Percentiles rank a stretch among this genome's conserved stretches.
phyloP scores from a whole-genome alignment of 331 rosid species.

The Pyrus hybrid region DNA sequence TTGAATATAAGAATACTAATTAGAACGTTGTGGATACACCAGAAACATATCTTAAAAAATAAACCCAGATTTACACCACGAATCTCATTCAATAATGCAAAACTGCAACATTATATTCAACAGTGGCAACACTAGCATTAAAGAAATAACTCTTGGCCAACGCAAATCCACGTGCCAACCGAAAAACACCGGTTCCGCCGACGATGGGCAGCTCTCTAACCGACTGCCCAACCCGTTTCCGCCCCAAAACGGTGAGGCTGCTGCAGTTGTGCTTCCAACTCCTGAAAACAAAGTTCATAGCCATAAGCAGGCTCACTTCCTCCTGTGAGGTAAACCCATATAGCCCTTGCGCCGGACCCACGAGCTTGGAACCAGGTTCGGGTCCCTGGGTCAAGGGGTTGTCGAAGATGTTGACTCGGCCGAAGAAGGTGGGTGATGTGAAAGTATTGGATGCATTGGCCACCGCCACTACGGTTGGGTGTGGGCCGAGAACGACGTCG shows the following conservation, averaged over 20 bases:
- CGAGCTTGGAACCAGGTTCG: not conserved
- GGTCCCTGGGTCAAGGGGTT: not conserved
- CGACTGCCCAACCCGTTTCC: not conserved
- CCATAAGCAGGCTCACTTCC: not conserved
- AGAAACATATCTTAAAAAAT: too few relatives aligned
- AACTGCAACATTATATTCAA: not conserved
- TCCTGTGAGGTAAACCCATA: slow-evolving; percentile 1
- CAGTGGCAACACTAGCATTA: not conserved
- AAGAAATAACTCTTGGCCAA: not conserved
- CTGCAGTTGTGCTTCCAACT: not conserved
- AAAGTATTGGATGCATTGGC: not conserved
- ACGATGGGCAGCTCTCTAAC: not conserved
- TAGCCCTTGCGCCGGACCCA: slow-evolving; percentile 3
- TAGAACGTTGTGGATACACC: too few relatives aligned
- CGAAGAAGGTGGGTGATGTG: not conserved
- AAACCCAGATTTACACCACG: not conserved
- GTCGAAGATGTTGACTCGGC: slow-evolving; percentile 2
- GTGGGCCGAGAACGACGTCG: not conserved
- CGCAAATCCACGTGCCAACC: slow-evolving; percentile 1
- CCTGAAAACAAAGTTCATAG: not conserved
- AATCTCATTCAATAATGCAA: not conserved
- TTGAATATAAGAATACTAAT: too few relatives aligned
- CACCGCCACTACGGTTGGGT: not conserved
- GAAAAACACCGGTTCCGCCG: slow-evolving; percentile 4
- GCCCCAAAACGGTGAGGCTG: slow-evolving; percentile 1